A percentile compares a stretch with the other conserved stretches of the same genome.
phyloP scores from a whole-genome alignment of 1,139 yeast species.

The Meyerozyma guilliermondii region DNA sequence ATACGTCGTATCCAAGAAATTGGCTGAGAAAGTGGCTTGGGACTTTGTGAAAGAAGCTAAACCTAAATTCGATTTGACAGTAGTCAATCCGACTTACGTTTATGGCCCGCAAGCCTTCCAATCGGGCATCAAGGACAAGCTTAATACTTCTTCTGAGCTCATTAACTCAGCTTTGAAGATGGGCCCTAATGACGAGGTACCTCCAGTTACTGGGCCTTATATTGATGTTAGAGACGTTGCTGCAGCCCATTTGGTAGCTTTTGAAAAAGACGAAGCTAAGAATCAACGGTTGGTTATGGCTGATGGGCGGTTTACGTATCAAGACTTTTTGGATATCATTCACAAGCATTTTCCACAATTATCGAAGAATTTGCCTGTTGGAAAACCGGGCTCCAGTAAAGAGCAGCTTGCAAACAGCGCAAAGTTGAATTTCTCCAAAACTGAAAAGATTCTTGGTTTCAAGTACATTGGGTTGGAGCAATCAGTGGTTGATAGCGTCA shows the following conservation, averaged over 20 bases:
- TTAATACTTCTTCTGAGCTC: constrained; percentile 33
- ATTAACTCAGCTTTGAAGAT: constrained; percentile 21
- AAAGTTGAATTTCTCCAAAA: constrained; percentile 6
- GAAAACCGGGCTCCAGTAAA: too few species aligned
- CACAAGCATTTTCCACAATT: constrained; percentile 26
- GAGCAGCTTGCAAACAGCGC: constrained; percentile 4
- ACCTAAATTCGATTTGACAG: constrained; percentile 16
- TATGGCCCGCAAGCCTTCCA: constrained; percentile 37
- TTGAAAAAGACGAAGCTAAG: constrained; percentile 21
- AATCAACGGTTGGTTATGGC: constrained; percentile 21
- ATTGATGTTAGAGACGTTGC: constrained; percentile 43
- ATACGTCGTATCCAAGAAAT: constrained; percentile 30
- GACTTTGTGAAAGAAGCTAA: constrained; percentile 19
- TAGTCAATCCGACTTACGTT: constrained; percentile 29
- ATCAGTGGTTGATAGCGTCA: constrained; percentile 19
- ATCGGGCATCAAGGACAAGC: constrained; percentile 21
- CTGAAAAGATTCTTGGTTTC: constrained; percentile 8
- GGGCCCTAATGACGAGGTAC: constrained; percentile 16
- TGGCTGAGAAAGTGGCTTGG: constrained; percentile 29
- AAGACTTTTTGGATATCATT: constrained; percentile 25
- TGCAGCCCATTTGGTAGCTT: constrained; percentile 27
- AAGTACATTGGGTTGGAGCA: constrained; percentile 7
- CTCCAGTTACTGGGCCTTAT: constrained; percentile 22
- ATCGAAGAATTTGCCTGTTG: too few species aligned
- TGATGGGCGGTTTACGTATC: background rate